Base-by-base conservation (phyloP, 108 stramenopile genomes). In the Cylindrotheca closterium region DNA sequence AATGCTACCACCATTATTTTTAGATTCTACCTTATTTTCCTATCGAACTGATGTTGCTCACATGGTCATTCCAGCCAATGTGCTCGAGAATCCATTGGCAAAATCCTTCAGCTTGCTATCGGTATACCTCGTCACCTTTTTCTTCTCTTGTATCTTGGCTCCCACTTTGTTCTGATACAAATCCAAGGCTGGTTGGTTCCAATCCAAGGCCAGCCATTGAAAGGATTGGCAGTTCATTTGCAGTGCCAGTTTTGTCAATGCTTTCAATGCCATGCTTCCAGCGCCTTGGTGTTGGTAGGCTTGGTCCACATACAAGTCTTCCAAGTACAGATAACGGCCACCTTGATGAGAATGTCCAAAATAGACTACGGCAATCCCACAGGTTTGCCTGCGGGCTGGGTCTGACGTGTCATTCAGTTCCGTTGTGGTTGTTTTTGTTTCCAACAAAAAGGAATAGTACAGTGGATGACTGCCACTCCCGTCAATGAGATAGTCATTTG, bases 291-390 rank as follows among this genome's bases (percentile, higher is more conserved):
- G 68, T 21, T 83, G 72, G 21, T 51, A 59, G 19, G 26, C 22
- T 63, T 82, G 81, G n/a, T 82, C 79, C 21, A 84, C 55, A 55
- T 66, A 88, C 26, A 88, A 52, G 47, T 88, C 87, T 74, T 88
- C 87, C 55, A 88, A 60, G 37, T 84, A 88, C 26, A 88, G 17
- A 47, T 76, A 82, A 3, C 67, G 63, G 4, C 83, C 79, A 30
- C 51, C 10, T 18, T 66, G 55, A 15, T 65, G 49, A 45, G 42
- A 32, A 67, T 75, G 67, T n/a, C 78, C 82, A 46, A 81, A 50
- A 57, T 75, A 84, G 48, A 77, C 67, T 10, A 88, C 69, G 2
- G 75, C 87, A 56, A 84, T 73, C 0, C 83, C 87, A 53, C 61
- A 64, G 37, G 37, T 7, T 42, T 7, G 37, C 7, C 7, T 7